Percentiles rank a stretch among this genome's conserved stretches.
phyloP scores from a whole-genome alignment of 345 rosid species.

The Salix purpurea region DNA sequence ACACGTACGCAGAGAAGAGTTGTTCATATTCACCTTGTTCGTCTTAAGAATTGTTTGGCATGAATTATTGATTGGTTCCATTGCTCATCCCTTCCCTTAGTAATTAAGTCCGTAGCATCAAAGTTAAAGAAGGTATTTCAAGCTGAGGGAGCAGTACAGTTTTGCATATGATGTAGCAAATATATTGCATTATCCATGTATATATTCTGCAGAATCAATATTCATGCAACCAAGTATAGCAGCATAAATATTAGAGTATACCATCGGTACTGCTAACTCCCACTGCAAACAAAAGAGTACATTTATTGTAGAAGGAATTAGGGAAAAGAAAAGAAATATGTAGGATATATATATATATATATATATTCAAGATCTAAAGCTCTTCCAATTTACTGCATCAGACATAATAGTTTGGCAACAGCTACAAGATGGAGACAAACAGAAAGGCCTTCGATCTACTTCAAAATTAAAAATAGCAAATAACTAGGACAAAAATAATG shows the following conservation, averaged over 20 bases:
- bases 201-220: background rate
- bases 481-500: background rate
- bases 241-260: background rate
- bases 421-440: background rate
- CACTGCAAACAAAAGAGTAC: background rate
- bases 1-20: background rate
- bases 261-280: background rate
- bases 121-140: background rate
- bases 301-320: background rate
- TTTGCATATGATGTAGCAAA: background rate
- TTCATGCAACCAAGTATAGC: background rate
- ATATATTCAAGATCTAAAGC: background rate
- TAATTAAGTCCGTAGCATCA: background rate
- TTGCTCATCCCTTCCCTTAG: background rate
- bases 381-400: background rate
- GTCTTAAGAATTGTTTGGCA: background rate
- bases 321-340: no score
- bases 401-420: background rate
- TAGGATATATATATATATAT: no score
- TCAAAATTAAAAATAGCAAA: background rate
- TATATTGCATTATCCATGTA: background rate
- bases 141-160: background rate
- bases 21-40: background rate
- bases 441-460: background rate
- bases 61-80: background rate